A percentile compares a stretch with the other conserved stretches of the same genome.
phyloP scores from a whole-genome alignment of 306 rosid species.

The Corylus americana region DNA sequence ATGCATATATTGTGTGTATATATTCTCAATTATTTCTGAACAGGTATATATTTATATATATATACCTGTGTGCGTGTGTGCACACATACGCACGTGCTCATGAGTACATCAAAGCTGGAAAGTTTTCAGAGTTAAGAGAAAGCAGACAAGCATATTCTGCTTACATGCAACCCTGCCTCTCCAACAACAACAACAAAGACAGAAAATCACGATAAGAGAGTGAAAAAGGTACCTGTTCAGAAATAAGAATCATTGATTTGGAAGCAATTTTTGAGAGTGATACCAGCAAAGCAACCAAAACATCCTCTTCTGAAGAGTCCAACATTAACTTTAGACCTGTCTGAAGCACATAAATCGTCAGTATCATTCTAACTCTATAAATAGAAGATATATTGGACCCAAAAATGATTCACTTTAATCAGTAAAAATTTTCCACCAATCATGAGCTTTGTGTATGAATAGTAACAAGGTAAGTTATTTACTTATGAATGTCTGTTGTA shows the following conservation, averaged over 20 bases:
- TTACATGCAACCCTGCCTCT: conserved; percentile 3
- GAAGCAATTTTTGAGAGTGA: conserved; percentile 75
- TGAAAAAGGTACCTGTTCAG: conserved; percentile 52
- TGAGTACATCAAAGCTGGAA: neutral
- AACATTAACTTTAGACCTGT: conserved; percentile 53
- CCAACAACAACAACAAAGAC: conserved; percentile 13
- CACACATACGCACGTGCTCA: neutral
- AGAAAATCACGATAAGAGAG: neutral
- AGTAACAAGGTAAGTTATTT: neutral
- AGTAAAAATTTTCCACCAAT: neutral
- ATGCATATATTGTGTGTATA: no score
- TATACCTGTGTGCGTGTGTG: no score
- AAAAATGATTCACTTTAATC: neutral
- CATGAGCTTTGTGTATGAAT: neutral
- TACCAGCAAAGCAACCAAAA: conserved; percentile 56
- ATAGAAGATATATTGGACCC: neutral
- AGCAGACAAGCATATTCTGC: neutral
- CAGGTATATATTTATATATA: no score
- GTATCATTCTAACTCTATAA: neutral
- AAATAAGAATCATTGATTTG: conserved; percentile 41
- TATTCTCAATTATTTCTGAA: no score
- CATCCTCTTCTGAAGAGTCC: conserved; percentile 52
- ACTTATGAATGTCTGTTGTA: neutral
- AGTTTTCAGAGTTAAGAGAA: neutral
- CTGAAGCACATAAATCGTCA: conserved; percentile 42